Conservation (phyloP, 371 early-diverging fungal genomes). For the Mucor saturninus region DNA sequence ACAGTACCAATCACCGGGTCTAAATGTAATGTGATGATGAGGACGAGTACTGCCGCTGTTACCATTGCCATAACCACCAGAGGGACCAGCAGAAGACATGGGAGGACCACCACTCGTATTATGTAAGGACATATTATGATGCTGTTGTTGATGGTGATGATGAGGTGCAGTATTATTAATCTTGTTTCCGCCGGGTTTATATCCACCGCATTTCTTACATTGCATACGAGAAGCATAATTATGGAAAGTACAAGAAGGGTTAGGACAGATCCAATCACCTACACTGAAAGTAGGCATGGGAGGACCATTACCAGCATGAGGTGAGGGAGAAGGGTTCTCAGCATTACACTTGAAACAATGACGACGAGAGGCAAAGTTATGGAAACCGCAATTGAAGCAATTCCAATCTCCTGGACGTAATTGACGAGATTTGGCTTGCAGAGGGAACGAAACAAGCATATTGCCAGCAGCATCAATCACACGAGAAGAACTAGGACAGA, state of each 20-base stretch:
- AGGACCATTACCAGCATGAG: constrained; percentile 27
- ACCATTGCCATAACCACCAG: constrained; percentile 9
- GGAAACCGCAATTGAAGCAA: constrained; percentile 73
- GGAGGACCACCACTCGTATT: not conserved
- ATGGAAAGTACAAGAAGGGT: constrained; percentile 57
- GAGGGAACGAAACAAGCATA: constrained; percentile 64
- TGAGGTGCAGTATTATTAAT: constrained; percentile 2
- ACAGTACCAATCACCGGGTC: constrained; percentile 79
- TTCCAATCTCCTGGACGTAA: constrained; percentile 79
- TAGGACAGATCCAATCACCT: constrained; percentile 63
- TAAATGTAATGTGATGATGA: constrained; percentile 44
- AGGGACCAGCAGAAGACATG: constrained; percentile 6
- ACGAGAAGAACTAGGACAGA: constrained; percentile 64
- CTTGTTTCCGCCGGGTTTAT: constrained; percentile 26
- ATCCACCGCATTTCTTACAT: constrained; percentile 46
- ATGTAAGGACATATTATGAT: constrained; percentile 14
- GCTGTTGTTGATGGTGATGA: not conserved
- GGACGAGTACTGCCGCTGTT: constrained; percentile 27
- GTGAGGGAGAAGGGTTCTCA: constrained; percentile 48
- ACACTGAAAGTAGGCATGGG: constrained; percentile 28
- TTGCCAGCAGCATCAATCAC: constrained; percentile 61
- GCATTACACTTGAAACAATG: constrained; percentile 74
- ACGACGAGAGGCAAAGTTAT: constrained; percentile 76
- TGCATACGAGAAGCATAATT: constrained; percentile 59
- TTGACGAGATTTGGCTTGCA: constrained; percentile 47